Percentiles rank a stretch among this genome's conserved stretches.
These are phyloP conservation scores for Lachancea cidri DNA, from an alignment of 805 yeast species.

Conservation along the genomic window DNA sequence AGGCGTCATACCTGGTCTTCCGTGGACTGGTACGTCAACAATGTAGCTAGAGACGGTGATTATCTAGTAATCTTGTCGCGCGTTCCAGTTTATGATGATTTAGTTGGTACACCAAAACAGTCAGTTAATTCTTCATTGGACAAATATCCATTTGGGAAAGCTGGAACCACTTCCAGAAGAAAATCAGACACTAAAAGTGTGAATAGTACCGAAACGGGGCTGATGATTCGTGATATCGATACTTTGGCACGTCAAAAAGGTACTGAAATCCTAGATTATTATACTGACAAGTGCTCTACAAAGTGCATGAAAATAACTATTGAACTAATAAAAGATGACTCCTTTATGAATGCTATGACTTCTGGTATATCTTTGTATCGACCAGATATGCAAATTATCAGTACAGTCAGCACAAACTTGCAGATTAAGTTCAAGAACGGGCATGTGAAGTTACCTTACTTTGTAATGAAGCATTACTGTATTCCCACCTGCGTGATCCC, in stretches of 20 bases:
- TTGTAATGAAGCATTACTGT: slow-evolving; percentile 27
- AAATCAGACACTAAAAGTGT: neutral
- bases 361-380: slow-evolving; percentile 23
- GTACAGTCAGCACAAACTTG: slow-evolving; percentile 32
- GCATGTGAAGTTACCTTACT: slow-evolving; percentile 31
- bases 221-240: slow-evolving; percentile 23
- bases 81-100: slow-evolving; percentile 34
- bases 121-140: neutral
- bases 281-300: slow-evolving; percentile 19
- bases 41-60: slow-evolving; percentile 57
- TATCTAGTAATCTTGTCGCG: slow-evolving; percentile 55
- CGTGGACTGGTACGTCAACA: slow-evolving; percentile 59
- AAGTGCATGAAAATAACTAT: slow-evolving; percentile 29
- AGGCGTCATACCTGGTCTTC: slow-evolving; percentile 72
- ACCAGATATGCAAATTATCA: slow-evolving; percentile 29
- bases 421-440: slow-evolving; percentile 34
- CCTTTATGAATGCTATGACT: slow-evolving; percentile 21
- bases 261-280: slow-evolving; percentile 22
- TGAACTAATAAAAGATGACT: slow-evolving; percentile 27
- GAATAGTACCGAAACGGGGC: slow-evolving; percentile 9
- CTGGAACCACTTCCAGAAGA: neutral
- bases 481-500: slow-evolving; percentile 30
- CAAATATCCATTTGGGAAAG: slow-evolving; percentile 1
- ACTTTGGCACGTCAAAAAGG: slow-evolving; percentile 23
- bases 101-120: neutral